Evolutionary conservation across 805 yeast genomes (phyloP).

Genomic region (Scheffersomyces ergatensis): DNA sequence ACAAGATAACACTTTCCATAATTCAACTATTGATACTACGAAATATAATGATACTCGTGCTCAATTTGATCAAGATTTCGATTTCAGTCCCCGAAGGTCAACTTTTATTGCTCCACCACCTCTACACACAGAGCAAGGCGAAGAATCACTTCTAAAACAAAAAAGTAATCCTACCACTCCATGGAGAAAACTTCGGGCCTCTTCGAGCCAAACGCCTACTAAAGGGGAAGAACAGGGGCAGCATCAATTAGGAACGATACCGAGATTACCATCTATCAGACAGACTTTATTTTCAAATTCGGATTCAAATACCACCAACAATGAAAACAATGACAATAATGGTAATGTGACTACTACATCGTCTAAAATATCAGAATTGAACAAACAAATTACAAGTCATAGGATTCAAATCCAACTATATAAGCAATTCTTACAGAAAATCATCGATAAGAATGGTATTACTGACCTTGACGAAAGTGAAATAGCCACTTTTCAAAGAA

Average conservation of each 20-base stretch:
- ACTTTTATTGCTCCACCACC: not conserved
- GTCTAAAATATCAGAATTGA: slow-evolving; percentile 26
- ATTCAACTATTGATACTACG: slow-evolving; percentile 7
- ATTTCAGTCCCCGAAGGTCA: slow-evolving; percentile 4
- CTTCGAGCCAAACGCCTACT: slow-evolving; percentile 7
- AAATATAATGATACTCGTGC: slow-evolving; percentile 16
- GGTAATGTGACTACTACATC: slow-evolving; percentile 7
- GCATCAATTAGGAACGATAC: not conserved
- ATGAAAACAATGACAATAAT: not conserved
- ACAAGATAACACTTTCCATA: slow-evolving; percentile 2
- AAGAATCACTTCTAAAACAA: no score
- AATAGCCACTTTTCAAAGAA: slow-evolving; percentile 17
- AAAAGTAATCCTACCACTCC: slow-evolving; percentile 6
- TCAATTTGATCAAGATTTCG: slow-evolving; percentile 16
- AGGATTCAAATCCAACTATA: slow-evolving; percentile 37
- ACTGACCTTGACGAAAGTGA: slow-evolving; percentile 16
- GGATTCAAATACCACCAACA: not conserved
- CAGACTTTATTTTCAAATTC: not conserved
- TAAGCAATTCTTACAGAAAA: slow-evolving; percentile 37
- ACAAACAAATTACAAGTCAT: slow-evolving; percentile 34
- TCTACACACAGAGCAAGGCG: no score
- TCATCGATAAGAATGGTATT: slow-evolving; percentile 20
- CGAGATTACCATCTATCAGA: not conserved
- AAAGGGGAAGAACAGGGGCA: not conserved
- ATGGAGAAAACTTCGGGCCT: slow-evolving; percentile 13